phyloP scores from a whole-genome alignment of 2,329 filamentous ascomycete genomes.

The Ascocoryne sarcoides region DNA sequence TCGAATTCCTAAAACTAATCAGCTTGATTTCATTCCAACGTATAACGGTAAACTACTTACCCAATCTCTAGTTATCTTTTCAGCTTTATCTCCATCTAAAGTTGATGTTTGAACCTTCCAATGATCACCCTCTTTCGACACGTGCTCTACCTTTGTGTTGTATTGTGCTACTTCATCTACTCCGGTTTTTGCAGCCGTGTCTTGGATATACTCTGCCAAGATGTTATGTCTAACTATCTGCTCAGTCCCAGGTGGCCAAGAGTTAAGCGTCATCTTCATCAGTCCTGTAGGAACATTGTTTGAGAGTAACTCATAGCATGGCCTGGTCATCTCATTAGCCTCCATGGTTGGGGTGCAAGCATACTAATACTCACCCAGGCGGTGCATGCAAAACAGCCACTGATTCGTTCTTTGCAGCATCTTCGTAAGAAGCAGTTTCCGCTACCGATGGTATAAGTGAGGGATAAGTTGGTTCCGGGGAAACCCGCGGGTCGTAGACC shows the following conservation, averaged over 20 bases:
- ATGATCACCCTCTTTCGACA: neutral
- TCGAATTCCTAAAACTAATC: conserved; percentile 40
- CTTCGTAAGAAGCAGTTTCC: conserved; percentile 9
- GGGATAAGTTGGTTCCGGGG: conserved; percentile 19
- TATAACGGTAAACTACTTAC: neutral
- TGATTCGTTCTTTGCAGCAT: too few relatives aligned
- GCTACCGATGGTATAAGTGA: conserved; percentile 17
- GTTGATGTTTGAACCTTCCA: conserved; percentile 2
- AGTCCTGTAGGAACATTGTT: conserved; percentile 26
- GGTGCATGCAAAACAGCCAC: too few relatives aligned
- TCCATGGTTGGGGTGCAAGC: too few relatives aligned
- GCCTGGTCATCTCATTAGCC: too few relatives aligned
- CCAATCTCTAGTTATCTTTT: conserved; percentile 7
- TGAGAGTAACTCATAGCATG: conserved; percentile 20
- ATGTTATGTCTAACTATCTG: conserved; percentile 9
- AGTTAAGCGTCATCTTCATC: conserved; percentile 7
- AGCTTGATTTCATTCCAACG: neutral
- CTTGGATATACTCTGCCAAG: conserved; percentile 12
- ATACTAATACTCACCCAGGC: too few relatives aligned
- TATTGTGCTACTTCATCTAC: conserved; percentile 6
- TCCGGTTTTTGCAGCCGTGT: conserved; percentile 5
- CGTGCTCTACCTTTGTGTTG: conserved; percentile 2
- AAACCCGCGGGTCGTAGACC: conserved; percentile 20
- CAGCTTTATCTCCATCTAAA: neutral
- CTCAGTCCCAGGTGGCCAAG: conserved; percentile 8